phyloP scores from a whole-genome alignment of 768 basidiomycete genomes.

The Paxillus involutus region DNA sequence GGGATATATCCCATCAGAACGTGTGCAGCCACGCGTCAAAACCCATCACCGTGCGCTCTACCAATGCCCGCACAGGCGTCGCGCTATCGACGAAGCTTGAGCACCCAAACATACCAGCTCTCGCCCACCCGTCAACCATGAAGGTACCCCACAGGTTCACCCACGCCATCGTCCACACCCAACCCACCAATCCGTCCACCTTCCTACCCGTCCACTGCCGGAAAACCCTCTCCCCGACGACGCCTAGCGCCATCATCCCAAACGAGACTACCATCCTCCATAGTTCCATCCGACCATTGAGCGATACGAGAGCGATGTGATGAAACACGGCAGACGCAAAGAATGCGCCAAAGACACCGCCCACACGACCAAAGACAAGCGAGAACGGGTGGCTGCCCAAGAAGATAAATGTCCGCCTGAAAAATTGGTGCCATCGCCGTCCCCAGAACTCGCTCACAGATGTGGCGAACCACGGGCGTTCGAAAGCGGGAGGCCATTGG shows the following conservation, averaged over 20 bases:
- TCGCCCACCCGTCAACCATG: slow-evolving; percentile 22
- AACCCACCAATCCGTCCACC: slow-evolving; percentile 31
- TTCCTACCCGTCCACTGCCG: slow-evolving; percentile 20
- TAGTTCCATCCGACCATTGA: slow-evolving; percentile 48
- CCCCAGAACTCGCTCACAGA: slow-evolving; percentile 40
- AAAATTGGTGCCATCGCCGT: slow-evolving; percentile 37
- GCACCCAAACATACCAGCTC: slow-evolving; percentile 9
- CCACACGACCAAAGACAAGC: slow-evolving; percentile 45
- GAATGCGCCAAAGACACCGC: slow-evolving; percentile 55
- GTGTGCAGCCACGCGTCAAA: slow-evolving; percentile 17
- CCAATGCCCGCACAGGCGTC: slow-evolving; percentile 4
- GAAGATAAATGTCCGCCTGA: slow-evolving; percentile 31
- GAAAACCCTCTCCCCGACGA: slow-evolving; percentile 42
- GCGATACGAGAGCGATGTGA: slow-evolving; percentile 47
- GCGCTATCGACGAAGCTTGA: slow-evolving; percentile 5
- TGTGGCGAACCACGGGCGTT: slow-evolving; percentile 34
- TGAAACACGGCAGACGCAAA: slow-evolving; percentile 57
- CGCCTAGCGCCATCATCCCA: slow-evolving; percentile 51
- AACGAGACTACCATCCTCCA: slow-evolving; percentile 47
- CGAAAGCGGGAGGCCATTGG: slow-evolving; percentile 34
- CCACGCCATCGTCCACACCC: slow-evolving; percentile 37
- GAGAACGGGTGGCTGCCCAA: slow-evolving; percentile 30
- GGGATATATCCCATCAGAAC: background rate
- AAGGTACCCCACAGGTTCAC: slow-evolving; percentile 21
- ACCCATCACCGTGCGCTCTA: slow-evolving; percentile 9